Base-by-base conservation (phyloP, 495 filamentous ascomycete genomes). In the Trichoderma virens region DNA sequence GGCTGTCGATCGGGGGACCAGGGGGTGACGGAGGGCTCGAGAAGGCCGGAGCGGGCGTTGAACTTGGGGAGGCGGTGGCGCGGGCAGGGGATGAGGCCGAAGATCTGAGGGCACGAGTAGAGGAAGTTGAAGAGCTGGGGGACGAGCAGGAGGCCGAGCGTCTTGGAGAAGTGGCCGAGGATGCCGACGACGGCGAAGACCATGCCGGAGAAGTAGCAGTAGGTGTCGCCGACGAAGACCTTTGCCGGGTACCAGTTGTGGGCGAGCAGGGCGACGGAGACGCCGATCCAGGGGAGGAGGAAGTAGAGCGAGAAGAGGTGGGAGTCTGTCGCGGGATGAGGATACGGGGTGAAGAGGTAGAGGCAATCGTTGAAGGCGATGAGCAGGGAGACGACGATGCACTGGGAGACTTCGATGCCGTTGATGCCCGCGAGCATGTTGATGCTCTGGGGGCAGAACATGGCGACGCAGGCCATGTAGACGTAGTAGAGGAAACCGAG, bases 171-270 rank as follows among this genome's bases (percentile, higher is more conserved):
- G 76, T 99, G 94, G 1, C 94, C 94, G 27, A 97, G 79, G 65
- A 99, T 97, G 59, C 91, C 91, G 65, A 98, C 94, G 62, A 97
- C 92, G 20, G 92, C 95, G 70, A 99, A 98, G 13, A 97, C 91
- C 93, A 98, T 99, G 64, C 94, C 94, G 0, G 94, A 93, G 69
- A 99, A 96, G 75, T 99, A 99, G 81, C 94, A 99, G 79, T 98
- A 99, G 20, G 94, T 99, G 72, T 99, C 94, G 28, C 94, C 94
- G 0, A 97, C 93, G 70, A 99, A 99, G 1, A 97, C 95, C 63
- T 86, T 86, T 16, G 93, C 90, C 1, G 94, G 94, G 72, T 93
- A 99, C 91, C 92, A 96, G 70, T 99, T 99, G 77, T 99, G 92
- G 73, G 74, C 85, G 67, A 92, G 82, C 28, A 99, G 83, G 1